phyloP scores from a whole-genome alignment of 75 land plant species.

The Azolla pinnata region DNA sequence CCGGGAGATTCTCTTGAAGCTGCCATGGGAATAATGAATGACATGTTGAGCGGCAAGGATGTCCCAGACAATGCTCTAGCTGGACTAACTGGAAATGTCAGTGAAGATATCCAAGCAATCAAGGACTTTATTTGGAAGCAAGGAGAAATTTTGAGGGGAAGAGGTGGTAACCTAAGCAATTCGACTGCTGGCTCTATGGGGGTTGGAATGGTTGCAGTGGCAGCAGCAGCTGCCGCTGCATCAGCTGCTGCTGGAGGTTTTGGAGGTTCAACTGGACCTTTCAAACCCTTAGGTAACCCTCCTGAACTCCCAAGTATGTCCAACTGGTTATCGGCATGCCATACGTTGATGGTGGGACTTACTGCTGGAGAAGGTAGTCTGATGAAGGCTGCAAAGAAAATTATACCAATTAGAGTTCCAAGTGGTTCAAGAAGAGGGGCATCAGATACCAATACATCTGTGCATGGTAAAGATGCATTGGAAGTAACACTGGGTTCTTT shows the following conservation, averaged over 20 bases:
- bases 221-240: conserved; percentile 96
- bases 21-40: conserved; percentile 45
- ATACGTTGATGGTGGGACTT: conserved; percentile 42
- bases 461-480: conserved; percentile 7
- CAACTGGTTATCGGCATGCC: conserved; percentile 61
- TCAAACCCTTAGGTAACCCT: conserved; percentile 34
- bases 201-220: conserved; percentile 97
- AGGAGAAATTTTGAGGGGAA: conserved; percentile 71
- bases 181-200: conserved; percentile 69
- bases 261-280: conserved; percentile 29
- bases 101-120: conserved; percentile 58
- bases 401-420: conserved; percentile 5
- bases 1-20: conserved; percentile 55
- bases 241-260: conserved; percentile 77
- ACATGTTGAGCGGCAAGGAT: conserved; percentile 46
- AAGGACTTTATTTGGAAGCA: conserved; percentile 81
- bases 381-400: conserved; percentile 18
- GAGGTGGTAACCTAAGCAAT: conserved; percentile 51
- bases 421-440: conserved; percentile 11
- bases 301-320: conserved; percentile 81
- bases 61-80: conserved; percentile 35
- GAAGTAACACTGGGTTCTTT: conserved; percentile 28
- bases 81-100: conserved; percentile 36
- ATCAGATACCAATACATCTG: conserved; percentile 11
- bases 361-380: conserved; percentile 29